A percentile compares a stretch with the other conserved stretches of the same genome.
phyloP scores from a whole-genome alignment of 768 basidiomycete species.

The Atractiella rhizophila region DNA sequence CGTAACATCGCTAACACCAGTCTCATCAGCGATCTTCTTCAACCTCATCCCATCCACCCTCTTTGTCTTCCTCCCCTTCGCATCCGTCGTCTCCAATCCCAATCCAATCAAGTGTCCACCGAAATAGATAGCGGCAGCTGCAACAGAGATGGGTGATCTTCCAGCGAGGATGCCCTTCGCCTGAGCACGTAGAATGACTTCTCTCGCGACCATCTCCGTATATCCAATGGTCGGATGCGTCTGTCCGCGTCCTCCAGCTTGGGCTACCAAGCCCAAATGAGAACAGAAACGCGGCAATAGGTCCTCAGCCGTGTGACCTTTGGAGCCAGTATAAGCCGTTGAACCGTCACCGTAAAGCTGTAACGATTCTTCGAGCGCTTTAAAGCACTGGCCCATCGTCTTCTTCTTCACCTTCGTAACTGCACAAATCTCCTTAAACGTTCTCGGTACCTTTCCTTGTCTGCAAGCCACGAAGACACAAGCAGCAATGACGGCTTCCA shows the following conservation, averaged over 20 bases:
- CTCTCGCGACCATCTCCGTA: conserved; percentile 58
- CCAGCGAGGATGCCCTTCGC: conserved; percentile 76
- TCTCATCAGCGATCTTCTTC: conserved; percentile 67
- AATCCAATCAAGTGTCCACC: conserved; percentile 57
- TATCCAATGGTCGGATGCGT: too few relatives aligned
- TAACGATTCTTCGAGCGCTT: conserved; percentile 9
- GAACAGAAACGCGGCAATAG: conserved; percentile 83
- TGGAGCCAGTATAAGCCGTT: conserved; percentile 1
- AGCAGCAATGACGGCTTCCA: conserved; percentile 81
- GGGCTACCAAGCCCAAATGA: conserved; percentile 59
- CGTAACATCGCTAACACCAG: conserved; percentile 84
- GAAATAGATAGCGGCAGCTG: conserved; percentile 89
- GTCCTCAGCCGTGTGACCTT: conserved; percentile 34
- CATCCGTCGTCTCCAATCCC: too few relatives aligned
- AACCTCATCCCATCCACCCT: conserved; percentile 44
- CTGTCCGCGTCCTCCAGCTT: too few relatives aligned
- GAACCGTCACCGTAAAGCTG: not conserved
- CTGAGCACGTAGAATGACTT: conserved; percentile 55
- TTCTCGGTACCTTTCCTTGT: conserved; percentile 79
- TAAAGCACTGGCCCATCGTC: conserved; percentile 18
- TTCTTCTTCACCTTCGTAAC: conserved; percentile 86
- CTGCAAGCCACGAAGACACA: conserved; percentile 96
- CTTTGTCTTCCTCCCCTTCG: too few relatives aligned
- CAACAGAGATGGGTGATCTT: conserved; percentile 86
- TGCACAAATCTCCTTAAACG: conserved; percentile 86